Base-by-base conservation (phyloP, 2,329 filamentous ascomycete genomes). In the Pseudogymnoascus sp. region DNA sequence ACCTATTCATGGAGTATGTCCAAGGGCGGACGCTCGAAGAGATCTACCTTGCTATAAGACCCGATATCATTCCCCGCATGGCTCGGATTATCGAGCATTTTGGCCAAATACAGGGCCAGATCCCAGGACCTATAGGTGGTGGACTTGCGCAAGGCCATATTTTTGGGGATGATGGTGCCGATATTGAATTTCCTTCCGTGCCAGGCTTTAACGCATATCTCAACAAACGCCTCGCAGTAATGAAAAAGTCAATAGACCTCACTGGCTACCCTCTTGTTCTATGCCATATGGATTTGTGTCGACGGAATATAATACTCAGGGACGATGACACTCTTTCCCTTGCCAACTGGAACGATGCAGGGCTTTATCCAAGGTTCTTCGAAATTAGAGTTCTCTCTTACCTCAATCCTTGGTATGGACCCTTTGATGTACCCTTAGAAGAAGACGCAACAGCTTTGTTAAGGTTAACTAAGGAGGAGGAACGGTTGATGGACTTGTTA, bases 1-100 rank as follows among this genome's bases (percentile, higher is more conserved):
- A 67, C 29, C 62, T 71, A 2, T 71, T 71, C 39, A 72, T 69
- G 67, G 67, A 71, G 21, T 71, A 71, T 54, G 62, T 71, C 37
- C 63, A 65, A 4, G 66, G 69, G 0, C 64, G 62, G 64, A 67
- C 36, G 16, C 39, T 71, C 21, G 37, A 63, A 7, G 62, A 66
- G 8, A 10, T 70, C 3, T 64, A 69, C 39, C 26, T 67, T 18
- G 39, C 61, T 11, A 14, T 18, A 21, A 54, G 61, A 10, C 23
- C 36, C 8, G 67, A 69, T 26, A 64, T 70, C 4, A 60, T 65
- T 36, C 31, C 63, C 10, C 64, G 66, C 3, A 12, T 71, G 31
- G 60, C 67, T n/a, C 64, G 65, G 0, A 65, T 70, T 47, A 45
- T 67, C 12, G 64, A 26, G 1, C 64, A 69, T 47, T 60, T 71